Evolutionary conservation across 108 stramenopile genomes (phyloP), one percentile per base, ranked within the genome.

Genomic region (Cyclotella kingstonii): DNA sequence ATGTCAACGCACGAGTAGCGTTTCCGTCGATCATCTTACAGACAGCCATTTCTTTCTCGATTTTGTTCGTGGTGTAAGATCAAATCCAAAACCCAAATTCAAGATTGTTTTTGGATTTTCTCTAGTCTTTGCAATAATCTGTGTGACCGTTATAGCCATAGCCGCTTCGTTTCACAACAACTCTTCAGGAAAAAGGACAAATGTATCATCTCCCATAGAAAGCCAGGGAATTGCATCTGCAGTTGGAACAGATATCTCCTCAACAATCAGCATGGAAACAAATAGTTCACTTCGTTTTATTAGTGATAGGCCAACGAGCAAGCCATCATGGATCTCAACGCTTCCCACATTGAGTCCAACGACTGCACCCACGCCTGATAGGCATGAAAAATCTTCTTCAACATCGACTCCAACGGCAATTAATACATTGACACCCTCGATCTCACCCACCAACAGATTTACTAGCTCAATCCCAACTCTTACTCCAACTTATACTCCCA

Each of bases 71-170:
- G 41, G 52, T 14, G 40, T 42, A 34, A 41, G 58, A 46, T 27
- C 40, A 0, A 72, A 66, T 34, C 72, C 72, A 38, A 44, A 17
- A 22, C 42, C 62, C 25, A 73, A 59, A 36, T 73, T 60, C 59
- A 58, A 54, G 53, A n/a, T 54, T 2, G 46, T 66, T 0, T 21
- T 60, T 25, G 59, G 19, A 4, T 12, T 47, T 1, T 54, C 64
- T 19, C 31, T 60, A 34, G 36, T 60, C 17, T 27, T 66, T 41
- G 72, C 54, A 28, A 30, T 25, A 0, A n/a, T 58, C 12, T 54
- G 35, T 56, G 25, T 73, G 40, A 11, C 60, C 28, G 68, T 43
- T 8, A 52, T 69, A 27, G 59, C 49, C 10, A 42, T 58, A 11
- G 25, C 51, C 34, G 49, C 57, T 18, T 47, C 66, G n/a, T 46